A percentile compares a stretch with the other conserved stretches of the same genome.
Evolutionary conservation across 306 rosid species (phyloP).

Genomic region (Dalbergia cochinchinensis): DNA sequence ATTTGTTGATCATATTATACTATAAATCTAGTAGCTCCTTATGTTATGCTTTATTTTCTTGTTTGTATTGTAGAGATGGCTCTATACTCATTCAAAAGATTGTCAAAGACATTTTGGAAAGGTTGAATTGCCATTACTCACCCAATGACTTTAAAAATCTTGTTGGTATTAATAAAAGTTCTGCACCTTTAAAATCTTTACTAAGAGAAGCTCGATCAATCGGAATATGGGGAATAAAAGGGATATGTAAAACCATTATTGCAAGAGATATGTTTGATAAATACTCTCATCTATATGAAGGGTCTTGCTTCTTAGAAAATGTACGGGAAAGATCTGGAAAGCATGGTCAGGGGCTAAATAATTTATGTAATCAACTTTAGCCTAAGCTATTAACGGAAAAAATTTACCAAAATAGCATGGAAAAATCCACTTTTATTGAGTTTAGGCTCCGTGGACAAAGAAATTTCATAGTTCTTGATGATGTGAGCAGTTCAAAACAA

Average conservation of each 20-base stretch:
- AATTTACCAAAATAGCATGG: not conserved
- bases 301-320: constrained; percentile 27
- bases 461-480: constrained; percentile 35
- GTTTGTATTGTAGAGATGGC: constrained; percentile 6
- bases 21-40: no score
- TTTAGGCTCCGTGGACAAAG: constrained; percentile 9
- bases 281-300: not conserved
- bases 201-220: not conserved
- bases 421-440: not conserved
- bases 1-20: no score
- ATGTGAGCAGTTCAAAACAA: not conserved
- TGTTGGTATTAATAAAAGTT: not conserved
- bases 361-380: not conserved
- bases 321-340: not conserved
- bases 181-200: not conserved
- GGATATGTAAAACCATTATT: constrained; percentile 38
- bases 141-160: not conserved
- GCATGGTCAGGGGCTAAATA: not conserved
- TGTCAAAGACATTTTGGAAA: not conserved
- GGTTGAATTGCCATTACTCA: not conserved
- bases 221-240: constrained; percentile 42
- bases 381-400: not conserved
- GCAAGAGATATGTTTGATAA: not conserved
- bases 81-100: not conserved
- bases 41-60: no score